A percentile compares a stretch with the other conserved stretches of the same genome.
Conservation (phyloP, 169 alveolate species). For the Babesia divergens region DNA sequence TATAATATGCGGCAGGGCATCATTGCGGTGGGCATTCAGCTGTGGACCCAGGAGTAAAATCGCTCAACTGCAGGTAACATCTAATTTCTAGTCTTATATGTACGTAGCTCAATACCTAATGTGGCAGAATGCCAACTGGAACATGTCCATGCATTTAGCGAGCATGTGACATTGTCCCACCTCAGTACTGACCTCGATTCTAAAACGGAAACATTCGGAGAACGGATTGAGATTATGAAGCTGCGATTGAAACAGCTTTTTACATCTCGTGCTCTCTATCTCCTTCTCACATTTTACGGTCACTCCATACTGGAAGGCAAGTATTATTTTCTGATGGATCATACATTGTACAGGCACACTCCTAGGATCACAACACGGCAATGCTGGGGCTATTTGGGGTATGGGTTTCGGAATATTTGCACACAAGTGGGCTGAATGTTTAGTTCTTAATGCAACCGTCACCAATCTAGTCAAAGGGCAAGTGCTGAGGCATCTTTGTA, state of each 20-base stretch:
- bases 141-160: not conserved
- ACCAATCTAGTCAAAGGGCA: slow-evolving; percentile 27
- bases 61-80: slow-evolving; percentile 17
- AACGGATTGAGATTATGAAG: not conserved
- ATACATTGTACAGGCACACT: slow-evolving; percentile 24
- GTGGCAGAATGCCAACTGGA: not conserved
- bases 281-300: slow-evolving; percentile 49
- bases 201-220: not conserved
- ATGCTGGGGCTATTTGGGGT: slow-evolving; percentile 51
- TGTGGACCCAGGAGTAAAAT: slow-evolving; percentile 1
- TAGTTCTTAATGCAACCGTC: slow-evolving; percentile 38
- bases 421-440: slow-evolving; percentile 70
- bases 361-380: slow-evolving; percentile 36
- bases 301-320: slow-evolving; percentile 64
- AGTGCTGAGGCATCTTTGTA: slow-evolving; percentile 2
- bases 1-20: slow-evolving; percentile 16
- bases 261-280: slow-evolving; percentile 48
- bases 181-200: slow-evolving; percentile 14
- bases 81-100: not conserved
- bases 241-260: slow-evolving; percentile 31
- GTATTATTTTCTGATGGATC: not conserved
- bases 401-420: slow-evolving; percentile 66
- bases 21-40: slow-evolving; percentile 29
- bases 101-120: not conserved
- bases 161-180: slow-evolving; percentile 4